phyloP scores from a whole-genome alignment of 257 asterid species.

The Petunia secreta region DNA sequence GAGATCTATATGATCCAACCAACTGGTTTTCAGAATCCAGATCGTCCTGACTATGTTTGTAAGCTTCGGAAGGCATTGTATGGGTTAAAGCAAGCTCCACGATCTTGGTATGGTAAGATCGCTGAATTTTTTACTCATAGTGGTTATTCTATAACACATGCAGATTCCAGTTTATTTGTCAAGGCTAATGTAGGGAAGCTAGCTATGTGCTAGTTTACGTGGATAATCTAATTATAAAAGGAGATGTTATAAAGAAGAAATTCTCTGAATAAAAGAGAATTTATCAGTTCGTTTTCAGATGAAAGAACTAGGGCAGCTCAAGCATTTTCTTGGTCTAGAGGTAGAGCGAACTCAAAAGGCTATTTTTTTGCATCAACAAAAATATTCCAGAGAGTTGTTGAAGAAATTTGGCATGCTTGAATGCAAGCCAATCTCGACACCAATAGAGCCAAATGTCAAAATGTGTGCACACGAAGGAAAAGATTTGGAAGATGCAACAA shows the following conservation, averaged over 20 bases:
- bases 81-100: background rate
- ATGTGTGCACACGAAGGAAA: constrained; percentile 18
- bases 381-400: no score
- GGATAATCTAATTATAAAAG: no score
- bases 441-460: background rate
- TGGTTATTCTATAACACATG: background rate
- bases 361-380: background rate
- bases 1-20: constrained; percentile 25
- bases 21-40: background rate
- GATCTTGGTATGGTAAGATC: constrained; percentile 11
- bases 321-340: no score
- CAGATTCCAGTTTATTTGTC: background rate
- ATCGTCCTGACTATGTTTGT: constrained; percentile 1
- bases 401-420: background rate
- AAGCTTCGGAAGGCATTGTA: no score
- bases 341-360: background rate
- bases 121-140: background rate
- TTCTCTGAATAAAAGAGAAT: background rate
- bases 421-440: background rate
- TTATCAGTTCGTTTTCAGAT: background rate
- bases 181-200: background rate
- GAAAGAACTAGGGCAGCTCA: no score
- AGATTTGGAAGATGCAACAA: background rate
- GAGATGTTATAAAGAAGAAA: background rate
- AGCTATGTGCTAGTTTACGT: no score